These are phyloP conservation scores for Austroboletus eburneus DNA, from an alignment of 768 basidiomycete genomes.

Conservation along the genomic window DNA sequence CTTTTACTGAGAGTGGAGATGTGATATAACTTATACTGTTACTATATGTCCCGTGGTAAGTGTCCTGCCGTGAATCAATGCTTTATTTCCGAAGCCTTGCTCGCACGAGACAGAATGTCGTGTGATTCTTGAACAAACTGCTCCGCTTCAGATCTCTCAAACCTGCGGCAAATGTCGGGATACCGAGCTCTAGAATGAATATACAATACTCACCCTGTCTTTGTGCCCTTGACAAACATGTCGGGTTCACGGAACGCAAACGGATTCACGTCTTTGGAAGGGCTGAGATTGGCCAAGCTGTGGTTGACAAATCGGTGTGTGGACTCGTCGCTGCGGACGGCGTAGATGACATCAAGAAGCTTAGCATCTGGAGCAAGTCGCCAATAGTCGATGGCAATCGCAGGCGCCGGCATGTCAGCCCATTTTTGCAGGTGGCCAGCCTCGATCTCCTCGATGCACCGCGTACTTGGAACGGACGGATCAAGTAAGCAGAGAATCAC, in stretches of 20 bases:
- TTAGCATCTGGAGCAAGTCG: constrained; percentile 67
- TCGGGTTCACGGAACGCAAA: constrained; percentile 87
- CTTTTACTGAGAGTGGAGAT: constrained; percentile 24
- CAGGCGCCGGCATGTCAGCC: constrained; percentile 70
- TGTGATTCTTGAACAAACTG: constrained; percentile 61
- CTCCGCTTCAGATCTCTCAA: constrained; percentile 65
- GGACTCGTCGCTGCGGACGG: constrained; percentile 89
- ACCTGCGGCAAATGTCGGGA: constrained; percentile 40
- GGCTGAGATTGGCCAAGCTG: constrained; percentile 82
- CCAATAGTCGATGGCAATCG: constrained; percentile 96
- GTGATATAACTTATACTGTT: constrained; percentile 3
- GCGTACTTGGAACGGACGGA: constrained; percentile 48
- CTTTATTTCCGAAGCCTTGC: constrained; percentile 24
- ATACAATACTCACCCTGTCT: constrained; percentile 54
- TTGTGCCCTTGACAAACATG: constrained; percentile 77
- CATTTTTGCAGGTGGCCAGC: constrained; percentile 78
- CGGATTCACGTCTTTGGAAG: constrained; percentile 78
- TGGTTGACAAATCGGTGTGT: constrained; percentile 97
- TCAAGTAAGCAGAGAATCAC: constrained; percentile 17
- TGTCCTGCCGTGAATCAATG: constrained; percentile 13
- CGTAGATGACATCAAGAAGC: constrained; percentile 84
- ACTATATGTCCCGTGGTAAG: not conserved
- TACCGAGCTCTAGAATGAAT: too few relatives aligned
- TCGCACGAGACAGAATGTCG: constrained; percentile 40
- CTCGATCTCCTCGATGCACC: constrained; percentile 80